Evolutionary conservation across 2,329 filamentous ascomycete species (phyloP), one percentile per base, ranked within the genome.

Genomic region (Alternaria sp.): DNA sequence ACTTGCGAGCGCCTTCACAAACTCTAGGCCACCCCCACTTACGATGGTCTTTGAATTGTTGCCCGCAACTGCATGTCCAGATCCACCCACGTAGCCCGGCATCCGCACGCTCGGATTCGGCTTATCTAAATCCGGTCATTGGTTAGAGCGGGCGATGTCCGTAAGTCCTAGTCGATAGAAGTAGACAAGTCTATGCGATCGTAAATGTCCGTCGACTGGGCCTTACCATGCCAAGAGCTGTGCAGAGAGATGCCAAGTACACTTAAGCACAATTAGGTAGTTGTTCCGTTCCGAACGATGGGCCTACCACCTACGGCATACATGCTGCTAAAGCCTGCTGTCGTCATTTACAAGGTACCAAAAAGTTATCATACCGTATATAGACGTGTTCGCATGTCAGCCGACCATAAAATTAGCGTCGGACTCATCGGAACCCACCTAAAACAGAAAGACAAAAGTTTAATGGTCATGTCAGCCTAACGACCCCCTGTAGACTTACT

Each of bases 131-230:
- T 10, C 44, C 31, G 21, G 26, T 36, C 44, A 7, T 23, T 36
- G 44, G 26, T 48, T 48, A 31, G 44, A 48, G 44, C 44, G 44
- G 44, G 29, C 44, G 4, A 36, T 48, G 36, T 34, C 21, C 13
- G 26, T 1, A 3, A 13, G 29, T 34, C 44, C 36, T 48, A 31
- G 31, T 31, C 23, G 21, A 48, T 36, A 7, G 14, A 48, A n/a
- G 31, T 0, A 11, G 44, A 26, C 11, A 34, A 48, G 44, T 26
- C 29, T 33, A 23, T 8, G 21, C 3, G 21, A 48, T 36, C 44
- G 9, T n/a, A 8, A 34, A 8, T 8, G 29, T 48, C 44, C 44
- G 21, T 48, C 44, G 29, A 1, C 31, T 48, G 21, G 29, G 29
- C 44, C 21, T 4, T 26, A 23, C 2, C 14, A 3, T 17, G 40